Evolutionary conservation across 129 eudicot genomes (phyloP), one percentile per base, ranked within the genome.

Genomic region (Lonicera japonica): DNA sequence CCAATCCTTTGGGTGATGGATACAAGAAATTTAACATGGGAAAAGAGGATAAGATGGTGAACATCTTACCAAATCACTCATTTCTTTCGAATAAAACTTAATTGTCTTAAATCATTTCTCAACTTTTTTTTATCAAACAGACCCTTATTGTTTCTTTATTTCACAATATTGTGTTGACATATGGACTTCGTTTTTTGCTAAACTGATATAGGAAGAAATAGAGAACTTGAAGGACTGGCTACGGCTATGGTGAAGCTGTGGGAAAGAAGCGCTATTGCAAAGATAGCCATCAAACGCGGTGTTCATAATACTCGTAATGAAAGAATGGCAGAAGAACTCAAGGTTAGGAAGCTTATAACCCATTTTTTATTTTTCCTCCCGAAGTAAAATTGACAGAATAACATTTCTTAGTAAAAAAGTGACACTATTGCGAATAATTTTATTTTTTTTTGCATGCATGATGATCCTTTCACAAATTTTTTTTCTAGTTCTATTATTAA

Each of bases 261-360:
- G 98, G 95, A 80, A 69, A 77, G 56, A 72, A 87, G 91, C 76
- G 95, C 85, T 41, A 65, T 92, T 53, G 96, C 89, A 9, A 92
- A 92, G 81, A 82, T 92, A 65, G 91, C 91, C 67, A 92, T 92
- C 61, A 92, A 92, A 53, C 98, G 95, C 5, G 98, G 98, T 56
- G 95, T 92, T 22, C 81, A 61, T 12, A 86, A 88, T 74, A 92
- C 99, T 60, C 24, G 72, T 68, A 92, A 84, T 50, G 96, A 92
- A 48, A 85, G 95, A 71, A 92, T 92, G 96, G 95, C 96, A 0
- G 99, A 88, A 80, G 89, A 92, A 68, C 95, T 92, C 73, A 92
- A 85, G 95, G 96, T 88, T 14, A 69, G 21, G 38, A 20, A 12
- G 8, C 25, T 63, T 18, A n/a, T 29, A 1, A 56, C 40, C n/a